Evolutionary conservation across 495 filamentous ascomycete species (phyloP).

Genomic region (Neurospora discreta): DNA sequence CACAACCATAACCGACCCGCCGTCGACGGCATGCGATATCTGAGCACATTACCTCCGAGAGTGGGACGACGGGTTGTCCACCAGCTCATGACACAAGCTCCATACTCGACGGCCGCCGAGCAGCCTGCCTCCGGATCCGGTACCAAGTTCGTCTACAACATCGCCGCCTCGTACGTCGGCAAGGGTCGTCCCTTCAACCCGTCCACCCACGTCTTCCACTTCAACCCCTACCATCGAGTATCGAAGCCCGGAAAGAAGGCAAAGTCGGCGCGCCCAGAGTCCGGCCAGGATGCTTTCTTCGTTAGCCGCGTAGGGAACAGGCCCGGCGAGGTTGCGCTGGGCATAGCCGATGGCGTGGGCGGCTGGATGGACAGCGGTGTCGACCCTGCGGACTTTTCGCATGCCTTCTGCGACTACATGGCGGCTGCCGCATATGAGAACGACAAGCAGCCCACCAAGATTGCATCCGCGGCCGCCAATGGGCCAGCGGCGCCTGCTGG

Average conservation of each 20-base stretch:
- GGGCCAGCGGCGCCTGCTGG: slow-evolving; percentile 10
- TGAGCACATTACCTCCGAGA: not conserved
- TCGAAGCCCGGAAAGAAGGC: slow-evolving; percentile 31
- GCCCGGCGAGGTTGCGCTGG: slow-evolving; percentile 56
- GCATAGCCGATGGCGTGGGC: slow-evolving; percentile 88
- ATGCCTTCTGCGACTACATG: slow-evolving; percentile 90
- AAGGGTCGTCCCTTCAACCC: slow-evolving; percentile 70
- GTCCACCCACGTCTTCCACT: slow-evolving; percentile 59
- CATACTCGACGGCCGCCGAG: not conserved
- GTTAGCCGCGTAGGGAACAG: slow-evolving; percentile 57
- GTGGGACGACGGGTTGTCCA: not conserved
- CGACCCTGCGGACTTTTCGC: slow-evolving; percentile 90
- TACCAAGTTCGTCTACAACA: slow-evolving; percentile 46
- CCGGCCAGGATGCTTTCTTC: slow-evolving; percentile 95
- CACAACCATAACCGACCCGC: not conserved
- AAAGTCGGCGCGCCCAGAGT: slow-evolving; percentile 54
- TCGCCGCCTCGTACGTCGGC: slow-evolving; percentile 60
- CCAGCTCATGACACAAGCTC: not conserved
- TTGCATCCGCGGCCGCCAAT: not conserved
- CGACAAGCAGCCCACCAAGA: slow-evolving; percentile 11
- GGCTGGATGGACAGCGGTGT: slow-evolving; percentile 87
- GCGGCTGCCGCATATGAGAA: slow-evolving; percentile 54
- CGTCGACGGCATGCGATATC: not conserved
- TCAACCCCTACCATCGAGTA: slow-evolving; percentile 53
- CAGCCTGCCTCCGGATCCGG: slow-evolving; percentile 3